A percentile compares a stretch with the other conserved stretches of the same genome.
Conservation (phyloP, 2,329 filamentous ascomycete genomes). For the Cladosporium sp. region DNA sequence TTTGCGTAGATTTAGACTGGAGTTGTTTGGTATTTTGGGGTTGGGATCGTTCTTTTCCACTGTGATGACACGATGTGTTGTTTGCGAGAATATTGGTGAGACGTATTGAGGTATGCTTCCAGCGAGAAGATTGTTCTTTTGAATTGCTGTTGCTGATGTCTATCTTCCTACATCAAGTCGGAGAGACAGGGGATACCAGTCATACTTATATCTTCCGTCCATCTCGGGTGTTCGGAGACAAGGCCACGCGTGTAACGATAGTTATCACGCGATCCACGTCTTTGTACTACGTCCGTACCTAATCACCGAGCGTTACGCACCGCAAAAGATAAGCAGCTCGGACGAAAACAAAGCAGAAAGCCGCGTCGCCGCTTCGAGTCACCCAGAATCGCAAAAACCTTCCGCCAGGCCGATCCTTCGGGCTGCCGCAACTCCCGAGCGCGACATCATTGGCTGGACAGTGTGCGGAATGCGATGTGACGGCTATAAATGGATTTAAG, state of each 20-base stretch:
- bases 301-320: conserved; percentile 5
- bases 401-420: neutral
- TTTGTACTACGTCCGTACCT: conserved; percentile 9
- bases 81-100: neutral
- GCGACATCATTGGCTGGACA: neutral
- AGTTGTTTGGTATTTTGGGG: neutral
- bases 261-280: conserved; percentile 11
- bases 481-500: conserved; percentile 3
- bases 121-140: neutral
- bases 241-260: neutral
- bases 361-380: neutral
- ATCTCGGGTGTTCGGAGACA: conserved; percentile 14
- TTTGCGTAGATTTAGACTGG: neutral
- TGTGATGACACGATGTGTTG: neutral
- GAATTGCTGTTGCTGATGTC: neutral
- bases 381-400: neutral
- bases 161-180: neutral
- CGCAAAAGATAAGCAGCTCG: conserved; percentile 6
- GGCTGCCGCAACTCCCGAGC: neutral
- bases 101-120: neutral
- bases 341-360: conserved; percentile 2
- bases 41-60: neutral
- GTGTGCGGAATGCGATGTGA: neutral
- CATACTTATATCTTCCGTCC: conserved; percentile 13
- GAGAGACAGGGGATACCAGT: neutral